These are phyloP conservation scores for Coemansia furcata DNA, from an alignment of 192 early-diverging fungal species.

Conservation along the genomic window DNA sequence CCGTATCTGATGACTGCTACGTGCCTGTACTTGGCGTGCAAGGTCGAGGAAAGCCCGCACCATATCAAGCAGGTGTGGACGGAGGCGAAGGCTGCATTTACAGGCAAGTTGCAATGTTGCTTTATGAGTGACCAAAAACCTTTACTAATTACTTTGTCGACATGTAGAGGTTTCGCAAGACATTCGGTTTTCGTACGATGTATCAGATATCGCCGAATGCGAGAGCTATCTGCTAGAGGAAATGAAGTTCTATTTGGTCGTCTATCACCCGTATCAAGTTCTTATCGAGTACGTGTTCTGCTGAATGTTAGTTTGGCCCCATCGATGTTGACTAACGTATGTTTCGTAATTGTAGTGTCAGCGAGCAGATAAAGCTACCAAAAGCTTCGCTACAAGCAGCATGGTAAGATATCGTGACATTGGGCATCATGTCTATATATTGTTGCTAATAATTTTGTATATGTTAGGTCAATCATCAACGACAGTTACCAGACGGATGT, in stretches of 20 bases:
- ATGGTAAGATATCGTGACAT: slow-evolving; percentile 35
- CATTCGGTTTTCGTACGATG: slow-evolving; percentile 61
- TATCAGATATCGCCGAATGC: slow-evolving; percentile 81
- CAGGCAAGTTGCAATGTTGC: slow-evolving; percentile 20
- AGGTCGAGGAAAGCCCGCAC: slow-evolving; percentile 80
- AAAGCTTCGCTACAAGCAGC: slow-evolving; percentile 49
- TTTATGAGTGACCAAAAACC: background rate
- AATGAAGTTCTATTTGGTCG: slow-evolving; percentile 84
- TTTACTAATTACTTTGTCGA: background rate
- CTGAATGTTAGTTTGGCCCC: background rate
- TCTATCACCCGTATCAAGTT: slow-evolving; percentile 85
- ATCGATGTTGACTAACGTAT: background rate
- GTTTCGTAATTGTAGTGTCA: slow-evolving; percentile 15
- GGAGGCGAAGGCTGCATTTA: slow-evolving; percentile 41
- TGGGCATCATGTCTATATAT: background rate
- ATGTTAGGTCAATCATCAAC: slow-evolving; percentile 68
- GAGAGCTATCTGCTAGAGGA: slow-evolving; percentile 92
- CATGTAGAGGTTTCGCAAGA: slow-evolving; percentile 31
- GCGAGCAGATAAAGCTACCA: slow-evolving; percentile 30
- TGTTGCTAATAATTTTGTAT: background rate
- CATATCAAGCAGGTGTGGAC: slow-evolving; percentile 58
- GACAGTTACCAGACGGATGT: slow-evolving; percentile 81
- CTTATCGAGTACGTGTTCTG: slow-evolving; percentile 60
- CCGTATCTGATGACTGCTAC: slow-evolving; percentile 75
- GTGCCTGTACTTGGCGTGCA: slow-evolving; percentile 85